Evolutionary conservation across 805 yeast genomes (phyloP), one percentile per base, ranked within the genome.

Genomic region (Yarrowia alimentaria): DNA sequence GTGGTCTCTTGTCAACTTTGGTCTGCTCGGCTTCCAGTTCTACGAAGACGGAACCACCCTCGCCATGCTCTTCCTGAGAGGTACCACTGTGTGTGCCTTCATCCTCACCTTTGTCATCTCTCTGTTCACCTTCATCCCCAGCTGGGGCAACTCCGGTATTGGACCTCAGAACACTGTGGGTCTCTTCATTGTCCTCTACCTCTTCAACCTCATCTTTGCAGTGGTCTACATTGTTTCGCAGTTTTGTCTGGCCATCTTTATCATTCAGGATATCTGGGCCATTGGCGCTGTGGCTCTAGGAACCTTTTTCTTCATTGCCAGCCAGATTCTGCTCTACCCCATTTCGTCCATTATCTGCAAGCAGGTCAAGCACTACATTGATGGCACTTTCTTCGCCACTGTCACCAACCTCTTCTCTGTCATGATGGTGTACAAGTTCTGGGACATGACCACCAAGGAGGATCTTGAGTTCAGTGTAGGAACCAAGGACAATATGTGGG

Each of bases 391-490:
- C 61, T 87, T 90, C 61, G 93, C 88, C 24, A 77, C 93, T 19
- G 60, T 88, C 26, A 78, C 95, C 62, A 87, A 87, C 63, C 63
- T 88, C 43, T 84, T 88, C 60, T 76, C 95, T 4, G 69, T 85
- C 51, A 89, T 93, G 95, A 91, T 93, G 98, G 74, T 91, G 47
- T 91, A 89, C 72, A 90, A 93, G 68, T 87, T 81, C 59, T 91
- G 98, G 96, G 97, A 90, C 62, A 88, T 90, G 77, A 83, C 91
- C 48, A 93, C 98, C 10, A 80, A 82, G 53, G 98, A 91, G 61
- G 98, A 93, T 65, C 79, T 91, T 59, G 99, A 91, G 68, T 93
- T 91, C 66, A 79, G 88, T 42, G 93, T 87, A 47, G 74, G 79
- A 53, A 71, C 72, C 29, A 70, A 70, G 53, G 78, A 73, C 55